Evolutionary conservation across 345 rosid genomes (phyloP), one percentile per base, ranked within the genome.

Genomic region (Aurinia saxatilis): DNA sequence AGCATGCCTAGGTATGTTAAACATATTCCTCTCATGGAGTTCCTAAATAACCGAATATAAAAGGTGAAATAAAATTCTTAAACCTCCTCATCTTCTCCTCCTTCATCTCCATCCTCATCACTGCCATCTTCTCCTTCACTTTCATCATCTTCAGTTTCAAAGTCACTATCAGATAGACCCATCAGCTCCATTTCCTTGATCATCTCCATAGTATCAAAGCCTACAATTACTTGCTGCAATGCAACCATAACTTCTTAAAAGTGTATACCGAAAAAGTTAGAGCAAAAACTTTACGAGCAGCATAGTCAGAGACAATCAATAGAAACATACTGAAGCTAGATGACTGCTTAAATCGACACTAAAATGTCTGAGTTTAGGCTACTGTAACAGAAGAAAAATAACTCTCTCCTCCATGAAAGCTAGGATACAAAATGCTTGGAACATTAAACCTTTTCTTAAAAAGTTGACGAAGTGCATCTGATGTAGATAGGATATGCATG

Each of bases 221-320:
- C 99, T 70, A 89, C 63, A 54, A 93, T 74, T 23, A 81, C 85
- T 89, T 93, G 96, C 97, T 92, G 90, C 84, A 81, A 75, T 50
- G 57, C 31, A 67, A 30, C 62, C 29, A 52, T 19, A 77, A 68
- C 25, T 10, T 8, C 15, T 35, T 31, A 57, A 66, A 53, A 15
- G 42, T 69, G 50, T 46, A 19, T 13, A 60, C 11, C 49, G 8
- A 14, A 50, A 14, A 38, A 49, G 25, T 15, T 18, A 56, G 12
- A 37, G 23, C 39, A 57, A 18, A 60, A 70, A 16, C 29, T 17
- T 44, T n/a, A 31, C 17, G 2, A 33, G 18, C 29, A 38, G 51
- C 31, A 58, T 10, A 19, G 18, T 40, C 35, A 39, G 44, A 19
- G 23, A 33, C 33, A 14, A 50, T 23, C 35, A 41, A 5, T 6